A percentile compares a stretch with the other conserved stretches of the same genome.
Conservation (phyloP, 441 rosid genomes). For the Euphorbia corollata region DNA sequence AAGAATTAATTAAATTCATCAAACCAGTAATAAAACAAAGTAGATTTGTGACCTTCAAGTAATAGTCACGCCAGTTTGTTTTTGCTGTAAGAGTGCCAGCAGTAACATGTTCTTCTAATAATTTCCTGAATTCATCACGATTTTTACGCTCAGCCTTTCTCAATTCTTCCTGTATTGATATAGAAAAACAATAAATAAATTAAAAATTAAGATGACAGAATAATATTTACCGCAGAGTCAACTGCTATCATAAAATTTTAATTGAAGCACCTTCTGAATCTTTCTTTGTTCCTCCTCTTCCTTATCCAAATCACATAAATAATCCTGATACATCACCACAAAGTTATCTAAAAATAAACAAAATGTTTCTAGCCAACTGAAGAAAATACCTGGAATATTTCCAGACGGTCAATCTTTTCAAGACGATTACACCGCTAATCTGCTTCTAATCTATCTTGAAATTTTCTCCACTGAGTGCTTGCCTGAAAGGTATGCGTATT, state of each 20-base stretch:
- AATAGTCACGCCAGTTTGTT: constrained; percentile 80
- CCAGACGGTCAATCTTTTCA: constrained; percentile 84
- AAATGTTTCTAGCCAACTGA: background rate
- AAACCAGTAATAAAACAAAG: background rate
- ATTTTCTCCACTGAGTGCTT: constrained; percentile 85
- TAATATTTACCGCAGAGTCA: background rate
- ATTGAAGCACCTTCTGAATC: constrained; percentile 64
- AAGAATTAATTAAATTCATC: background rate
- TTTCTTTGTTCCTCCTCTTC: constrained; percentile 89
- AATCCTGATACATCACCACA: constrained; percentile 45
- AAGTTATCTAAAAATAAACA: constrained; percentile 15
- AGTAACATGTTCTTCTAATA: constrained; percentile 77
- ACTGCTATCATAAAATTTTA: background rate
- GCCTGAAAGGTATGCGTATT: constrained; percentile 37
- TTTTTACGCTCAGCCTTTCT: constrained; percentile 90
- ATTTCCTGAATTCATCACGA: constrained; percentile 78
- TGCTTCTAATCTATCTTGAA: constrained; percentile 59
- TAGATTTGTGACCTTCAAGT: constrained; percentile 45
- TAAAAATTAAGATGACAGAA: constrained; percentile 12
- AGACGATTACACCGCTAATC: constrained; percentile 86
- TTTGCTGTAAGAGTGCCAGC: constrained; percentile 74
- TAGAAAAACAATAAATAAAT: constrained; percentile 12
- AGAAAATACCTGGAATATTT: constrained; percentile 57
- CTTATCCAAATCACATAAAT: constrained; percentile 71
- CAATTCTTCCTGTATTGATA: constrained; percentile 58